A percentile compares a stretch with the other conserved stretches of the same genome.
phyloP scores from a whole-genome alignment of 1,284 basidiomycete genomes.

The Coriolopsis trogii region DNA sequence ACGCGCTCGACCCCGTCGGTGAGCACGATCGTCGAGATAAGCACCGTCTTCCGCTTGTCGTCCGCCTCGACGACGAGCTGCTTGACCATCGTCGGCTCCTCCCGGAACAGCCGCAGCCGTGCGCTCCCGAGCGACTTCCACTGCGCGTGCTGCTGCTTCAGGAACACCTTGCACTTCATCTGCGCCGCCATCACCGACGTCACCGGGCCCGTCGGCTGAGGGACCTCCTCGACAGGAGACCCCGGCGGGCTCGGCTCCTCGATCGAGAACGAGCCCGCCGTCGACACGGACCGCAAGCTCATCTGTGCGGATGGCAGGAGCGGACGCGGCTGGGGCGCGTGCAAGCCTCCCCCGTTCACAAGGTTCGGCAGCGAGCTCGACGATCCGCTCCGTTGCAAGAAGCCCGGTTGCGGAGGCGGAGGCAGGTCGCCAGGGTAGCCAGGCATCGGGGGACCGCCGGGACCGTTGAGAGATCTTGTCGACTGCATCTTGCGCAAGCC shows the following conservation, averaged over 20 bases:
- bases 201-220: slow-evolving; percentile 62
- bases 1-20: slow-evolving; percentile 97
- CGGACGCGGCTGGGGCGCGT: slow-evolving; percentile 53
- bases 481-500: slow-evolving; percentile 63
- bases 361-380: slow-evolving; percentile 32
- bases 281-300: slow-evolving; percentile 52
- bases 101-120: slow-evolving; percentile 85
- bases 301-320: slow-evolving; percentile 66
- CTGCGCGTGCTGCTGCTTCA: slow-evolving; percentile 93
- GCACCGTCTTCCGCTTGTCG: slow-evolving; percentile 71
- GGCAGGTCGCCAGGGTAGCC: slow-evolving; percentile 38
- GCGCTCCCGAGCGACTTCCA: slow-evolving; percentile 96
- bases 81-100: slow-evolving; percentile 86
- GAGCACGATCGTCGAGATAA: slow-evolving; percentile 95
- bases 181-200: slow-evolving; percentile 82
- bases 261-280: slow-evolving; percentile 48
- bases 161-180: slow-evolving; percentile 98
- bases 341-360: slow-evolving; percentile 43
- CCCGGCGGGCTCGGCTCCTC: slow-evolving; percentile 77
- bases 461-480: slow-evolving; percentile 50
- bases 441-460: slow-evolving; percentile 36
- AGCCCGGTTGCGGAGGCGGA: slow-evolving; percentile 33
- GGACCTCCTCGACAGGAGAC: slow-evolving; percentile 68
- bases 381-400: slow-evolving; percentile 35
- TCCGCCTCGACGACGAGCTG: slow-evolving; percentile 96